Conservation (phyloP, 169 alveolate species). For the Plasmodium relictum region DNA sequence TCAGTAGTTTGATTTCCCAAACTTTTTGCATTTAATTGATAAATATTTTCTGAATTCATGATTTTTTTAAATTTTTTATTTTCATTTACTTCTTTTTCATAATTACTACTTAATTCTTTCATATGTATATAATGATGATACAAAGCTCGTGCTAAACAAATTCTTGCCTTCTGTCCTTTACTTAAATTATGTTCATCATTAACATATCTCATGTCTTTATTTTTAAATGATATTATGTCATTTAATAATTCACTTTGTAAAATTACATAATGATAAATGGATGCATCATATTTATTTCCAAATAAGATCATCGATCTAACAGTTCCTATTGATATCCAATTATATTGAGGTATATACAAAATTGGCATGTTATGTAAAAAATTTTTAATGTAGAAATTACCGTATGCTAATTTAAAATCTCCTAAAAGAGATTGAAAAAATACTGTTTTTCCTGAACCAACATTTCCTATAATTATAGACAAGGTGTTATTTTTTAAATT, state of each 20-base stretch:
- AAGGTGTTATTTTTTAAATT: conserved; percentile 40
- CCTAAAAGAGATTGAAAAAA: conserved; percentile 88
- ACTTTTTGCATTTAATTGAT: background rate
- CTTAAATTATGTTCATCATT: conserved; percentile 88
- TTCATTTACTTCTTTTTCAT: background rate
- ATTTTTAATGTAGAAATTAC: conserved; percentile 43
- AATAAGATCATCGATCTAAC: conserved; percentile 86
- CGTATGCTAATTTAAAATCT: conserved; percentile 15
- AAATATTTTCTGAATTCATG: background rate
- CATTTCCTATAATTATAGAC: conserved; percentile 88
- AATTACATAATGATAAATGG: conserved; percentile 76
- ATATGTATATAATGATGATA: conserved; percentile 81
- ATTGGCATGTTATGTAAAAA: conserved; percentile 79
- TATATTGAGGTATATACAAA: conserved; percentile 86
- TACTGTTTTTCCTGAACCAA: conserved; percentile 93
- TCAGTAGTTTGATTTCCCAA: background rate
- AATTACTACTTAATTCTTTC: background rate
- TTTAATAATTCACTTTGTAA: conserved; percentile 79
- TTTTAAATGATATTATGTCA: conserved; percentile 85
- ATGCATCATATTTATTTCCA: conserved; percentile 80
- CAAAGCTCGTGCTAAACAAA: conserved; percentile 93
- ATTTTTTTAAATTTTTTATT: background rate
- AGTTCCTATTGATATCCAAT: conserved; percentile 89
- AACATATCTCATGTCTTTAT: conserved; percentile 82
- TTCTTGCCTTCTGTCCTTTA: conserved; percentile 95